Evolutionary conservation across 495 filamentous ascomycete genomes (phyloP), one percentile per base, ranked within the genome.

Genomic region (Podospora appendiculata): DNA sequence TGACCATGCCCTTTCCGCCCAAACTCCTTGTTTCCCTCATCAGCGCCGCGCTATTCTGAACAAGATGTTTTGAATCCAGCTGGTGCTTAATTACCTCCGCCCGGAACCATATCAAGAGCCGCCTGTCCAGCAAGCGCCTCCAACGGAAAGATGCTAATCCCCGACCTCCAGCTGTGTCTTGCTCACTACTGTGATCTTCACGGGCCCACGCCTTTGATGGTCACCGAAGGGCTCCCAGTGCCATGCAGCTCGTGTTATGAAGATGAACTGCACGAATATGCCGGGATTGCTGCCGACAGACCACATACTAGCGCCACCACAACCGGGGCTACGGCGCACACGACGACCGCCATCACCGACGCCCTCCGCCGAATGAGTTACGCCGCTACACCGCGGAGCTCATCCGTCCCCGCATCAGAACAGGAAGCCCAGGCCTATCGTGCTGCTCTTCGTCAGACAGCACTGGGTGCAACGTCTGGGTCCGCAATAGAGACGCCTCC

Each of bases 121-220:
- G 25, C 2, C 25, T 25, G 25, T 25, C 25, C 2, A 14, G 38
- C 38, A 40, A 14, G 38, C 38, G 11, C 10, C 38, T 11, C 10
- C 11, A 11, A 51, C 16, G 34, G 51, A 35, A 54, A 60, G 55
- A 59, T 63, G 67, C 71, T 76, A 58, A 76, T 68, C 13, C 58
- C 58, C 33, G 56, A 61, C 45, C 51, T 78, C 53, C 70, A 96
- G 91, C 81, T 96, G 63, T 94, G 89, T 66, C 81, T 96, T 59
- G 91, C 91, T 63, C 91, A 96, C 73, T 96, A 95, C 70, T 96
- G 91, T 77, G 91, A 96, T 70, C 78, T 90, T 61, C 90, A 96
- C 77, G 91, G 91, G 54, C 91, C 91, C 11, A 96, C 90, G 46
- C 93, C 90, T 48, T 84, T 96, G 68, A 87, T 96, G 71, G 95